Evolutionary conservation across 1,139 yeast genomes (phyloP).

Genomic region (Geotrichum aggregatum): DNA sequence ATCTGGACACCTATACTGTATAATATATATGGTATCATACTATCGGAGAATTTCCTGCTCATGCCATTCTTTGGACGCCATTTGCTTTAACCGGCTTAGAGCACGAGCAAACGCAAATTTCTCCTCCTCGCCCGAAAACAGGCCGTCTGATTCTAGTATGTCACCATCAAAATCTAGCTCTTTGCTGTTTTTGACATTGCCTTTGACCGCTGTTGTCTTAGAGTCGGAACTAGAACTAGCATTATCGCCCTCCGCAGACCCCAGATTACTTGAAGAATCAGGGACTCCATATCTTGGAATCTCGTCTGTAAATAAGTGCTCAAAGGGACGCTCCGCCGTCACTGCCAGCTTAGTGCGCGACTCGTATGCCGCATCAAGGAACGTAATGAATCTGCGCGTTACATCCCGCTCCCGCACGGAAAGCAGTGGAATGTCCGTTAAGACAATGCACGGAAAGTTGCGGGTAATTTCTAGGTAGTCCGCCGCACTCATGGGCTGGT

Average conservation of each 20-base stretch:
- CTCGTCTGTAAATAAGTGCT: slow-evolving; percentile 80
- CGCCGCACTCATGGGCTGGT: slow-evolving; percentile 87
- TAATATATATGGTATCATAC: too few relatives aligned
- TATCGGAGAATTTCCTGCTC: slow-evolving; percentile 9
- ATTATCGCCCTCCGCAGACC: too few relatives aligned
- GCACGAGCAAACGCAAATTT: slow-evolving; percentile 96
- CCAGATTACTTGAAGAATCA: too few relatives aligned
- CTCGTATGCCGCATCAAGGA: slow-evolving; percentile 92
- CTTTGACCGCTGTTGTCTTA: too few relatives aligned
- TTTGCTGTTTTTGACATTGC: slow-evolving; percentile 23
- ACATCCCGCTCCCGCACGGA: slow-evolving; percentile 75
- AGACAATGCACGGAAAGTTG: slow-evolving; percentile 69
- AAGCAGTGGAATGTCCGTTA: slow-evolving; percentile 87
- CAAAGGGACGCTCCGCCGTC: slow-evolving; percentile 81
- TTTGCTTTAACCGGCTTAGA: slow-evolving; percentile 79
- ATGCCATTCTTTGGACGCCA: slow-evolving; percentile 88
- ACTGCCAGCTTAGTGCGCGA: slow-evolving; percentile 82
- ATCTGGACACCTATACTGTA: too few relatives aligned
- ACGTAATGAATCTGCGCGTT: slow-evolving; percentile 86
- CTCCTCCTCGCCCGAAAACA: slow-evolving; percentile 90
- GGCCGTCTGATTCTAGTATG: slow-evolving; percentile 69
- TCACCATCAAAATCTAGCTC: slow-evolving; percentile 46
- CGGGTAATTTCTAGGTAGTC: slow-evolving; percentile 82
- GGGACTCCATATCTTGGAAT: slow-evolving; percentile 49
- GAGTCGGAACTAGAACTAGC: too few relatives aligned